Percentiles rank a stretch among this genome's conserved stretches.
phyloP scores from a whole-genome alignment of 164 flowering plant genomes.

The Houttuynia cordata region DNA sequence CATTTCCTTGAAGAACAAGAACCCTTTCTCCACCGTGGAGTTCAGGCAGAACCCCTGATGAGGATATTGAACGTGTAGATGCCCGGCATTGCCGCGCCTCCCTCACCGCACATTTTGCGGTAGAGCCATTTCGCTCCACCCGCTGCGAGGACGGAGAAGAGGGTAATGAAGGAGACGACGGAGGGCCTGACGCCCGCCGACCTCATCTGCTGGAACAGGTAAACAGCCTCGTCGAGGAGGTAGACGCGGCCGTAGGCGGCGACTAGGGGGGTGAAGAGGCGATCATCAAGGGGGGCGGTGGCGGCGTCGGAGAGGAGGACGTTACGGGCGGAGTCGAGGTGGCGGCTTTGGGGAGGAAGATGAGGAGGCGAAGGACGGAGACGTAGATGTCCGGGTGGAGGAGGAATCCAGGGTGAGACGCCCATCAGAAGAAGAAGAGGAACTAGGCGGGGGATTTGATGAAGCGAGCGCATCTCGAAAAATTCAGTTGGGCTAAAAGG shows the following conservation, averaged over 20 bases:
- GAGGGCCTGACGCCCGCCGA: constrained; percentile 48
- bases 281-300: constrained; percentile 31
- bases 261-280: constrained; percentile 56
- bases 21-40: constrained; percentile 57
- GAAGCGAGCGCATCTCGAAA: no score
- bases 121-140: constrained; percentile 57
- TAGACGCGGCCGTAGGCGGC: constrained; percentile 53
- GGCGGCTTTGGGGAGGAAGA: constrained; percentile 8
- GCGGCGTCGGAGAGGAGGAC: constrained; percentile 39
- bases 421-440: constrained; percentile 52
- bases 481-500: no score
- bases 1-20: constrained; percentile 58
- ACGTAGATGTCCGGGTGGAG: constrained; percentile 38
- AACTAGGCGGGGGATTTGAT: constrained; percentile 40
- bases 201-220: constrained; percentile 45
- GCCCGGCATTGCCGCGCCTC: constrained; percentile 48
- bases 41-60: constrained; percentile 71
- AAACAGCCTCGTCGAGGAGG: constrained; percentile 47
- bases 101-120: constrained; percentile 50
- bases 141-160: constrained; percentile 44
- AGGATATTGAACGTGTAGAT: constrained; percentile 53
- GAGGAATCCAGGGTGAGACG: constrained; percentile 18
- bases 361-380: constrained; percentile 39
- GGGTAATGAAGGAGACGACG: constrained; percentile 43
- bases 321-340: constrained; percentile 51